A percentile compares a stretch with the other conserved stretches of the same genome.
phyloP scores from a whole-genome alignment of 331 rosid genomes.

The Cydonia oblonga region DNA sequence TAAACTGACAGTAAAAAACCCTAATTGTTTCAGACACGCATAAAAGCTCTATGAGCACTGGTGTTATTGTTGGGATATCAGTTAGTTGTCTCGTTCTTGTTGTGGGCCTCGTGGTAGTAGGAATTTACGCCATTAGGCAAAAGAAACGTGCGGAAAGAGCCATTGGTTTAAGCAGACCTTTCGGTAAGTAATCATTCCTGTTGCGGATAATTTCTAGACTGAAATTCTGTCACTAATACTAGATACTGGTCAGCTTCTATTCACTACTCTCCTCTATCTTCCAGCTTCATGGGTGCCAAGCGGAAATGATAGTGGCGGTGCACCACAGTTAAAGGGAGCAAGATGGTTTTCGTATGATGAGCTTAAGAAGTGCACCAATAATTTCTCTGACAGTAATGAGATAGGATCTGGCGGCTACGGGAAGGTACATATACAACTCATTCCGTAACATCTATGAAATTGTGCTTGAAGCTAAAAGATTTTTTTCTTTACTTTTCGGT shows the following conservation, averaged over 20 bases:
- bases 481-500: background rate
- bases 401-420: constrained; percentile 94
- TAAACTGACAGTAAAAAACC: constrained; percentile 12
- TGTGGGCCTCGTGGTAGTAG: constrained; percentile 56
- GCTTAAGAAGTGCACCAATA: constrained; percentile 62
- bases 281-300: constrained; percentile 94
- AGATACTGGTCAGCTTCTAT: background rate
- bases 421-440: constrained; percentile 44
- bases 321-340: constrained; percentile 95
- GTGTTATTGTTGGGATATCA: constrained; percentile 45
- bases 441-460: background rate
- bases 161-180: constrained; percentile 73
- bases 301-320: constrained; percentile 86
- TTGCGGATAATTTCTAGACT: background rate
- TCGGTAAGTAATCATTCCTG: constrained; percentile 40
- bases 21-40: constrained; percentile 27
- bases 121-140: constrained; percentile 62
- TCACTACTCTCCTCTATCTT: constrained; percentile 6
- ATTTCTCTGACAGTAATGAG: constrained; percentile 56
- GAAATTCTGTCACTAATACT: background rate
- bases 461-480: background rate
- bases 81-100: constrained; percentile 45
- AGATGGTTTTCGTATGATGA: constrained; percentile 97
- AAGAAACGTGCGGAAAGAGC: constrained; percentile 93
- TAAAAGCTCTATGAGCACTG: constrained; percentile 34